Evolutionary conservation across 1,139 yeast species (phyloP).

Genomic region (Kodamaea fungicola): DNA sequence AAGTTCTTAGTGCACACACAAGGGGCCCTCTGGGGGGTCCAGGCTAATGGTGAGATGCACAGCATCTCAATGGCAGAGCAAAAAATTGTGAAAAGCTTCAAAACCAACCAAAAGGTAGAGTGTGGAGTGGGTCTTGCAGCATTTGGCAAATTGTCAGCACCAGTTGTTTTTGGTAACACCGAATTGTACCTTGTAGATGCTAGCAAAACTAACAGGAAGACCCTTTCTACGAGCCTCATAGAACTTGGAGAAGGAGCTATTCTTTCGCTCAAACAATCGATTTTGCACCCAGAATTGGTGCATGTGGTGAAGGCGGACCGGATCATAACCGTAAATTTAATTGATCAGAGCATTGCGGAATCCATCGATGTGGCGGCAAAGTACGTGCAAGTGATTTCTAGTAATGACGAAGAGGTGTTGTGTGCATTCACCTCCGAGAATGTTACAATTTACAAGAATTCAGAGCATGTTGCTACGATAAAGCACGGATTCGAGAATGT

Average conservation of each 20-base stretch:
- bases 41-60: constrained; percentile 18
- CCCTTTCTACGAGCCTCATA: constrained; percentile 1
- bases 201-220: constrained; percentile 10
- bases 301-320: constrained; percentile 4
- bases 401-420: constrained; percentile 3
- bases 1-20: constrained; percentile 11
- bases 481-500: constrained; percentile 9
- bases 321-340: constrained; percentile 1
- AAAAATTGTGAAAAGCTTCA: constrained; percentile 15
- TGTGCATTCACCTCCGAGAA: neutral
- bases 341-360: neutral
- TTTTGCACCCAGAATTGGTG: constrained; percentile 5
- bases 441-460: neutral
- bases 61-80: constrained; percentile 13
- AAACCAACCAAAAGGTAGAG: constrained; percentile 6
- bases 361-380: constrained; percentile 5
- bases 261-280: constrained; percentile 4
- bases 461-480: constrained; percentile 1
- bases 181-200: constrained; percentile 11
- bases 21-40: constrained; percentile 16
- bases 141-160: constrained; percentile 9
- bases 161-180: constrained; percentile 9
- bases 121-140: constrained; percentile 1
- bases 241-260: neutral
- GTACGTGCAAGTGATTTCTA: constrained; percentile 1